These are phyloP conservation scores for Coleophoma crateriformis DNA, from an alignment of 2,329 filamentous ascomycete genomes.

Conservation along the genomic window DNA sequence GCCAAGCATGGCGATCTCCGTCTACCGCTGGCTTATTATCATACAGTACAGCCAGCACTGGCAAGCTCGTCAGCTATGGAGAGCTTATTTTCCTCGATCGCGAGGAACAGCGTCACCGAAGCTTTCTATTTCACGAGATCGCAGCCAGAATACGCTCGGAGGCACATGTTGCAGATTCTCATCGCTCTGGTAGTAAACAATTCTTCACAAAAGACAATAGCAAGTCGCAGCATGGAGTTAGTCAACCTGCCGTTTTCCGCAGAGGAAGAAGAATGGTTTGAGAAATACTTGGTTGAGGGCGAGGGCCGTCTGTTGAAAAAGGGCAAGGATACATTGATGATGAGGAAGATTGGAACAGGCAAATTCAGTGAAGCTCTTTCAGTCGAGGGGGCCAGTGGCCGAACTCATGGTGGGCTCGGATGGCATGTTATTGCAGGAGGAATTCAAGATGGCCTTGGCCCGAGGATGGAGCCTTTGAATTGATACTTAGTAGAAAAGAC, in stretches of 20 bases:
- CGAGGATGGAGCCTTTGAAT: slow-evolving; percentile 5
- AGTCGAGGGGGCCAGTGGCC: slow-evolving; percentile 30
- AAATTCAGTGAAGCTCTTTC: slow-evolving; percentile 43
- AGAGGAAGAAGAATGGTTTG: slow-evolving; percentile 70
- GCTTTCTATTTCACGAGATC: slow-evolving; percentile 68
- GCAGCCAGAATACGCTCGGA: slow-evolving; percentile 55
- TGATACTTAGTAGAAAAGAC: background rate
- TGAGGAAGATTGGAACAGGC: slow-evolving; percentile 66
- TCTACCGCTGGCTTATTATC: slow-evolving; percentile 72
- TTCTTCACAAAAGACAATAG: slow-evolving; percentile 31
- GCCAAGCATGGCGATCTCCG: slow-evolving; percentile 53
- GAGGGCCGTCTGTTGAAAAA: slow-evolving; percentile 59
- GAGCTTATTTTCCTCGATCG: slow-evolving; percentile 65
- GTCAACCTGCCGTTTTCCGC: slow-evolving; percentile 66
- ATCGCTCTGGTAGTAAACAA: slow-evolving; percentile 50
- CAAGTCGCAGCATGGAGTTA: slow-evolving; percentile 60
- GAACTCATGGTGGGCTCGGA: slow-evolving; percentile 20
- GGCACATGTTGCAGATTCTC: slow-evolving; percentile 61
- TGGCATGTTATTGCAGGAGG: slow-evolving; percentile 22
- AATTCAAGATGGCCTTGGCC: slow-evolving; percentile 23
- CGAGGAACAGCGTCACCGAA: slow-evolving; percentile 62
- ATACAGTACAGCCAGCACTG: slow-evolving; percentile 70
- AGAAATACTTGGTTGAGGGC: slow-evolving; percentile 59
- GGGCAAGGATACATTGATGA: slow-evolving; percentile 68
- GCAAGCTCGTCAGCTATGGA: slow-evolving; percentile 55